These are phyloP conservation scores for Aleurites moluccanus DNA, from an alignment of 441 rosid species.

Conservation along the genomic window DNA sequence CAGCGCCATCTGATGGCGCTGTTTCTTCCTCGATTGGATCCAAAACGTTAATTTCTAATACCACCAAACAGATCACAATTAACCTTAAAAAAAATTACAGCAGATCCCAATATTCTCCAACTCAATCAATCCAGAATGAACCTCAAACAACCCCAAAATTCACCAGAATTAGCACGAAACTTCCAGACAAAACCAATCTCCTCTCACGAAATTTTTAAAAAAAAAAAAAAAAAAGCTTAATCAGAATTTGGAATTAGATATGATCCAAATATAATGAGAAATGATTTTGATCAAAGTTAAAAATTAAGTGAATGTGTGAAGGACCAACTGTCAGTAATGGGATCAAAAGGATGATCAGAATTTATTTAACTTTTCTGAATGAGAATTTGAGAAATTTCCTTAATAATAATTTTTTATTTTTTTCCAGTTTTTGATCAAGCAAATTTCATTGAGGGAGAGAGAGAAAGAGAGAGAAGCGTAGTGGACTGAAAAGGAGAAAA, in stretches of 20 bases:
- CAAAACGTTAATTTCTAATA: constrained; percentile 60
- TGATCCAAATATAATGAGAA: constrained; percentile 3
- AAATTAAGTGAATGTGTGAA: constrained; percentile 4
- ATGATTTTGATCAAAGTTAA: neutral
- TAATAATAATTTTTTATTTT: neutral
- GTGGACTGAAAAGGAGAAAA: constrained; percentile 14
- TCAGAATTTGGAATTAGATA: neutral
- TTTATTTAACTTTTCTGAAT: neutral
- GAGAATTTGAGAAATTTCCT: constrained; percentile 2
- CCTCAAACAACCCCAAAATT: constrained; percentile 18
- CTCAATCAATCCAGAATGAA: constrained; percentile 18
- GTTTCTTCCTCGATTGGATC: constrained; percentile 80
- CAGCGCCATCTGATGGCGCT: constrained; percentile 99
- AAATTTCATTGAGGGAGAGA: neutral
- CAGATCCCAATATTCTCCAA: constrained; percentile 50
- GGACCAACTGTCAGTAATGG: constrained; percentile 16
- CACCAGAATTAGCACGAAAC: constrained; percentile 8
- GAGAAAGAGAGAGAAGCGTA: neutral
- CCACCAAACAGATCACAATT: constrained; percentile 33
- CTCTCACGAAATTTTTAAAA: neutral
- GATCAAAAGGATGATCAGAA: neutral
- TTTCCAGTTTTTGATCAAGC: neutral
- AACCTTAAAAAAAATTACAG: constrained; percentile 31
- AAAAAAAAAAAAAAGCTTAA: neutral
- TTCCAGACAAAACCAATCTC: neutral